Evolutionary conservation across 345 rosid species (phyloP).

Genomic region (Salix caprea): DNA sequence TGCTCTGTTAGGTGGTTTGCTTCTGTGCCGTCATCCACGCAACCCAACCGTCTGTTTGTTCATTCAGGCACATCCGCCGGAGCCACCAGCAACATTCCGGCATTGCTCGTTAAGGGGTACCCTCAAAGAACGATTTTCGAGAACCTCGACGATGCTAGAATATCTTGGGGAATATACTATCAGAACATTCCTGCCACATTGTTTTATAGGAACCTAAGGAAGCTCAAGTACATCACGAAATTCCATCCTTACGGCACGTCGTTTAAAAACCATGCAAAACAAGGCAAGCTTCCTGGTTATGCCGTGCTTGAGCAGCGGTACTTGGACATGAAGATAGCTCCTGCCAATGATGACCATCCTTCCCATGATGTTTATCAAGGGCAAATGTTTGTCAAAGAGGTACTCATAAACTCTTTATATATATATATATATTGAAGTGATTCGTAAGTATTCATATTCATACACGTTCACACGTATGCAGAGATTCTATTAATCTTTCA

Average conservation of each 20-base stretch:
- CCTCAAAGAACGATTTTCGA: constrained; percentile 81
- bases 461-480: not conserved
- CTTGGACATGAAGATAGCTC: constrained; percentile 44
- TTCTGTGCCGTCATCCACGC: constrained; percentile 80
- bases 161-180: constrained; percentile 71
- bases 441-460: too few relatives aligned
- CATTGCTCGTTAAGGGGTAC: constrained; percentile 55
- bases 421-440: too few relatives aligned
- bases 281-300: constrained; percentile 68
- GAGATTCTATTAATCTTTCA: not conserved
- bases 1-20: constrained; percentile 64
- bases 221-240: constrained; percentile 49
- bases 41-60: constrained; percentile 76
- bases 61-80: constrained; percentile 77
- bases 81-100: constrained; percentile 77
- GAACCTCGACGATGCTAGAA: constrained; percentile 45
- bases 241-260: constrained; percentile 46
- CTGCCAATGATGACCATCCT: constrained; percentile 85
- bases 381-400: constrained; percentile 79
- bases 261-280: constrained; percentile 49
- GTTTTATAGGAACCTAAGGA: constrained; percentile 64
- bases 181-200: constrained; percentile 84
- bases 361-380: constrained; percentile 91
- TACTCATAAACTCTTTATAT: not conserved
- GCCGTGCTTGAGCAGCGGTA: constrained; percentile 84